Percentiles rank a stretch among this genome's conserved stretches.
These are phyloP conservation scores for Begonia peltatifolia DNA, from an alignment of 306 rosid species.

Conservation along the genomic window DNA sequence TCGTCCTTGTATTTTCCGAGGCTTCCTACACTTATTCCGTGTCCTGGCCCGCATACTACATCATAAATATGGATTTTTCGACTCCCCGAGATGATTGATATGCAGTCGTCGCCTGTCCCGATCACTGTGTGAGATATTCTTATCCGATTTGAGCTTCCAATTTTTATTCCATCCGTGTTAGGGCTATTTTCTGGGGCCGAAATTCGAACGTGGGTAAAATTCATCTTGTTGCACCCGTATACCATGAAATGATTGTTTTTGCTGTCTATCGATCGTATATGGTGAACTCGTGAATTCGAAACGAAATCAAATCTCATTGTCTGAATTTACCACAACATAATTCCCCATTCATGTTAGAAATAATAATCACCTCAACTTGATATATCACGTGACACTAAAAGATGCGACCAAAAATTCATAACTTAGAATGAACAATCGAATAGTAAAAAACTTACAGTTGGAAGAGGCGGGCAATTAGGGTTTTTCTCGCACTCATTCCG, in stretches of 20 bases:
- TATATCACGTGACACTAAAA: not conserved
- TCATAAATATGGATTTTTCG: constrained; percentile 13
- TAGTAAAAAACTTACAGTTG: constrained; percentile 16
- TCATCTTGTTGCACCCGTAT: constrained; percentile 28
- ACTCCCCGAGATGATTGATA: constrained; percentile 33
- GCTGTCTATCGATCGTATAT: constrained; percentile 31
- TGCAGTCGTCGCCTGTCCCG: constrained; percentile 48
- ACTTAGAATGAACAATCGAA: too few relatives aligned
- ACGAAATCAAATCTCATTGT: constrained; percentile 35
- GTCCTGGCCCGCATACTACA: constrained; percentile 54
- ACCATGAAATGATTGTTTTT: constrained; percentile 29
- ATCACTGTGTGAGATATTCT: constrained; percentile 14
- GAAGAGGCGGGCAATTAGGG: constrained; percentile 19
- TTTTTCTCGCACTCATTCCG: constrained; percentile 17
- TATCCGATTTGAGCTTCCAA: constrained; percentile 15
- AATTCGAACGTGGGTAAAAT: constrained; percentile 15
- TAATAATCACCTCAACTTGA: not conserved
- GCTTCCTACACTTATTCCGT: constrained; percentile 64
- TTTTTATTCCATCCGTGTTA: constrained; percentile 72
- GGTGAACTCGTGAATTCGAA: constrained; percentile 24
- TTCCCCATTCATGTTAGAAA: not conserved
- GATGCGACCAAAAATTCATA: not conserved
- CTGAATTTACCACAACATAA: constrained; percentile 11
- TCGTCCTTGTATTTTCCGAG: constrained; percentile 23
- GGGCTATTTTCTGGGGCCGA: constrained; percentile 33